phyloP scores from a whole-genome alignment of 2,329 filamentous ascomycete genomes.

The Cordyceps militaris region DNA sequence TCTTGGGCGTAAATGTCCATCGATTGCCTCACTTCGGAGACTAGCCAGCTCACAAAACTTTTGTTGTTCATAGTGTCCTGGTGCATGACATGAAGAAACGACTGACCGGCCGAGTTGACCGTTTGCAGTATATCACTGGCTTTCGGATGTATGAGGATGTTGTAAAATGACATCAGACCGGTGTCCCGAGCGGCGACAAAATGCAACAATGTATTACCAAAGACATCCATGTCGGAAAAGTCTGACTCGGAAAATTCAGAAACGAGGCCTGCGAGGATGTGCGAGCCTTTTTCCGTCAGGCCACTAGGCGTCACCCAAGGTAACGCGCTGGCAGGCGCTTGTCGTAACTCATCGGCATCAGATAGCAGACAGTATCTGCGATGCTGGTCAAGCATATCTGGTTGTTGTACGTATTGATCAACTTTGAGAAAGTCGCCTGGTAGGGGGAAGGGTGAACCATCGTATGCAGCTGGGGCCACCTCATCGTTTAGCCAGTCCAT shows the following conservation, averaged over 20 bases:
- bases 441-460: slow-evolving; percentile 26
- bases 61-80: slow-evolving; percentile 27
- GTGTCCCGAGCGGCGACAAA: slow-evolving; percentile 33
- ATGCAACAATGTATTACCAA: slow-evolving; percentile 43
- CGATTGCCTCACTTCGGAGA: slow-evolving; percentile 16
- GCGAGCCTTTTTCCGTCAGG: slow-evolving; percentile 16
- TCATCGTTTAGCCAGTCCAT: slow-evolving; percentile 25
- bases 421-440: slow-evolving; percentile 45
- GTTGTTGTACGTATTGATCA: slow-evolving; percentile 18
- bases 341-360: slow-evolving; percentile 18
- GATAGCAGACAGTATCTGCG: slow-evolving; percentile 25
- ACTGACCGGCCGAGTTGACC: slow-evolving; percentile 40
- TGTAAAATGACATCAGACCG: slow-evolving; percentile 22
- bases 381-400: slow-evolving; percentile 18
- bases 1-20: slow-evolving; percentile 34
- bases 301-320: slow-evolving; percentile 26
- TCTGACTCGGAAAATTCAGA: slow-evolving; percentile 5
- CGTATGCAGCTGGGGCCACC: slow-evolving; percentile 19
- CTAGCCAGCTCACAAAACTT: slow-evolving; percentile 23
- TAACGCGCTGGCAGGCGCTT: slow-evolving; percentile 12
- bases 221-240: slow-evolving; percentile 28
- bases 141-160: slow-evolving; percentile 18
- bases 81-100: slow-evolving; percentile 40
- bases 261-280: slow-evolving; percentile 14
- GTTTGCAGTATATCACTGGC: slow-evolving; percentile 6